phyloP scores from a whole-genome alignment of 2,329 filamentous ascomycete species.

The Colletotrichum neosansevieriae region DNA sequence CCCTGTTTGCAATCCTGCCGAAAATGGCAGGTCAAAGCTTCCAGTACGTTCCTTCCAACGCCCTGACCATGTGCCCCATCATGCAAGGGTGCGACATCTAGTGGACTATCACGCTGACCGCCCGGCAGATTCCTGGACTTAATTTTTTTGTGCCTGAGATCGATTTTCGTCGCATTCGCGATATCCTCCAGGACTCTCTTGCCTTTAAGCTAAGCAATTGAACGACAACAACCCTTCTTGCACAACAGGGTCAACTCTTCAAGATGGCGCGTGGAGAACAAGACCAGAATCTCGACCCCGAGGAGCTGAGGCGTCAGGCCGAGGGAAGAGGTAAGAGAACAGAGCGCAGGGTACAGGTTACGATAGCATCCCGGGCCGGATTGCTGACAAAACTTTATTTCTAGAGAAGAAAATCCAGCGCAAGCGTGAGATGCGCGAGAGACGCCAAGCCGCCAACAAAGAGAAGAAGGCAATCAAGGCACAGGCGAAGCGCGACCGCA shows the following conservation, averaged over 20 bases:
- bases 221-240: neutral
- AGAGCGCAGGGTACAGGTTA: neutral
- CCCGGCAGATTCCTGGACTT: conserved; percentile 46
- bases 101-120: conserved; percentile 43
- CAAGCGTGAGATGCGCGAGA: conserved; percentile 45
- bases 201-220: neutral
- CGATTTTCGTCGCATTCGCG: neutral
- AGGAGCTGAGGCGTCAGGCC: conserved; percentile 38
- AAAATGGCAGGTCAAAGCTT: conserved; percentile 30
- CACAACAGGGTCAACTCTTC: neutral
- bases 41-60: neutral
- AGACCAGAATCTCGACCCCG: conserved; percentile 22
- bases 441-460: conserved; percentile 48
- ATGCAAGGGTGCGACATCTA: neutral
- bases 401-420: conserved; percentile 47
- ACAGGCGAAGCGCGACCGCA: conserved; percentile 54
- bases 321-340: conserved; percentile 27
- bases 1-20: conserved; percentile 16
- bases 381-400: neutral
- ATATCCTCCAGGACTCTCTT: neutral
- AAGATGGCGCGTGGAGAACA: conserved; percentile 13
- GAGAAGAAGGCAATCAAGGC: conserved; percentile 53
- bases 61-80: neutral
- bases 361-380: neutral
- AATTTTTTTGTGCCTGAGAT: conserved; percentile 22